phyloP scores from a whole-genome alignment of 2,329 filamentous ascomycete species.

The Hortaea sp. region DNA sequence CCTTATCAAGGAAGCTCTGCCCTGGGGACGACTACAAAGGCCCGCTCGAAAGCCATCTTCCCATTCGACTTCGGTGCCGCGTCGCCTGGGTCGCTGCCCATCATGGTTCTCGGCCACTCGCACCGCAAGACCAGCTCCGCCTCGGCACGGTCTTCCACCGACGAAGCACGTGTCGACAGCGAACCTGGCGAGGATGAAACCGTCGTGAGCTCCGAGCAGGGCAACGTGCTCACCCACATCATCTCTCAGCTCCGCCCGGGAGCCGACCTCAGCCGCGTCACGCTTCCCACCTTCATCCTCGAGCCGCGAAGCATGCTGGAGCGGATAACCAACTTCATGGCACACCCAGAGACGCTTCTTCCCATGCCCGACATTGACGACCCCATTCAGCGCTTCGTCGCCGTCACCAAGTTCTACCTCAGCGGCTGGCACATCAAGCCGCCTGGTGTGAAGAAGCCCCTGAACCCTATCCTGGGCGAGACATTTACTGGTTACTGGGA shows the following conservation, averaged over 20 bases:
- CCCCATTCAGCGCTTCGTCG: constrained; percentile 78
- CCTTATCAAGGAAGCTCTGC: too few species aligned
- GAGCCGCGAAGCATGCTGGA: constrained; percentile 97
- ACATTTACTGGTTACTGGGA: constrained; percentile 95
- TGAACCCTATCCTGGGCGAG: constrained; percentile 94
- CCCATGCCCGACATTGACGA: constrained; percentile 82
- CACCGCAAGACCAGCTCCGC: constrained; percentile 38
- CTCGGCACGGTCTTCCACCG: constrained; percentile 32
- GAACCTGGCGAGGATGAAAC: constrained; percentile 47
- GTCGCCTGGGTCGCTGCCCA: neutral
- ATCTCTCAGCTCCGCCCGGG: constrained; percentile 94
- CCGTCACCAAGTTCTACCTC: constrained; percentile 95
- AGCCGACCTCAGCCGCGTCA: constrained; percentile 87
- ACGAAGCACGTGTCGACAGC: constrained; percentile 29
- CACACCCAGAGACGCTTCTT: constrained; percentile 89
- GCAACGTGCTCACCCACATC: constrained; percentile 93
- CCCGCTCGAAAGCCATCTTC: too few species aligned
- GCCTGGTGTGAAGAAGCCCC: constrained; percentile 92
- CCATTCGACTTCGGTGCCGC: too few species aligned
- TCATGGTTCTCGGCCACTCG: constrained; percentile 40
- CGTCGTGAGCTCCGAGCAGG: constrained; percentile 82
- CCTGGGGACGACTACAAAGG: too few species aligned
- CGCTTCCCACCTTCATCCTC: constrained; percentile 92
- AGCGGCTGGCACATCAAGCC: constrained; percentile 99
- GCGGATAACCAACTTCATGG: constrained; percentile 99